A percentile compares a stretch with the other conserved stretches of the same genome.
These are phyloP conservation scores for Globisporangium irregulare DNA, from an alignment of 352 stramenopile species.

Conservation along the genomic window DNA sequence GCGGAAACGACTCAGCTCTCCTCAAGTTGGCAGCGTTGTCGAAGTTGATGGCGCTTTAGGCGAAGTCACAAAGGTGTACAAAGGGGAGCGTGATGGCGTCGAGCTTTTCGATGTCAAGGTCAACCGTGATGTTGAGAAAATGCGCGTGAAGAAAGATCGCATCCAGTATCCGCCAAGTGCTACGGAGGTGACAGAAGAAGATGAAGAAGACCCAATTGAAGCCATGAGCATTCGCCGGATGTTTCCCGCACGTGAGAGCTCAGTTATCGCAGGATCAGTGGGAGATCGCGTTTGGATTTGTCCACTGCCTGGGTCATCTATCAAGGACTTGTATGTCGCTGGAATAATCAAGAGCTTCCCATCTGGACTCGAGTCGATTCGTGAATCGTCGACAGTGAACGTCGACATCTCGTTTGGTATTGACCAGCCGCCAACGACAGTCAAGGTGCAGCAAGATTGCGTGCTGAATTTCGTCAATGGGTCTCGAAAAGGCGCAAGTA, in stretches of 20 bases:
- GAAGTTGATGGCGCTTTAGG: conserved; percentile 61
- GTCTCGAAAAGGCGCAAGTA: conserved; percentile 24
- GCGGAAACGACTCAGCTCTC: conserved; percentile 29
- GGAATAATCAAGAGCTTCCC: conserved; percentile 66
- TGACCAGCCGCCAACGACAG: conserved; percentile 21
- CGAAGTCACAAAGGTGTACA: conserved; percentile 53
- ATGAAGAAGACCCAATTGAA: conserved; percentile 40
- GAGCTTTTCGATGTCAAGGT: conserved; percentile 52
- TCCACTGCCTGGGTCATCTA: conserved; percentile 23
- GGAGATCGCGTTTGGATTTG: conserved; percentile 68
- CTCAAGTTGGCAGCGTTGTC: conserved; percentile 71
- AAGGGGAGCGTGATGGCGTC: conserved; percentile 12
- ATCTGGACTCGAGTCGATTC: conserved; percentile 46
- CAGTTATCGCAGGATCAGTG: conserved; percentile 41
- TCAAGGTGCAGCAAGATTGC: conserved; percentile 63
- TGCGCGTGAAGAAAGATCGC: conserved; percentile 49
- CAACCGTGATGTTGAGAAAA: conserved; percentile 45
- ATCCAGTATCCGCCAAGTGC: conserved; percentile 41
- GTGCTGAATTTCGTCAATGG: conserved; percentile 53
- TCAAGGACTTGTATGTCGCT: conserved; percentile 45
- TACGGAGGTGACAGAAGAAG: conserved; percentile 3
- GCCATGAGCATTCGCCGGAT: conserved; percentile 71
- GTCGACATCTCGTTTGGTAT: conserved; percentile 55
- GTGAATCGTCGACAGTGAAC: conserved; percentile 38
- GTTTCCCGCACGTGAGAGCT: conserved; percentile 64